These are phyloP conservation scores for Trichosporon faecale DNA, from an alignment of 1,284 basidiomycete species.

Conservation along the genomic window DNA sequence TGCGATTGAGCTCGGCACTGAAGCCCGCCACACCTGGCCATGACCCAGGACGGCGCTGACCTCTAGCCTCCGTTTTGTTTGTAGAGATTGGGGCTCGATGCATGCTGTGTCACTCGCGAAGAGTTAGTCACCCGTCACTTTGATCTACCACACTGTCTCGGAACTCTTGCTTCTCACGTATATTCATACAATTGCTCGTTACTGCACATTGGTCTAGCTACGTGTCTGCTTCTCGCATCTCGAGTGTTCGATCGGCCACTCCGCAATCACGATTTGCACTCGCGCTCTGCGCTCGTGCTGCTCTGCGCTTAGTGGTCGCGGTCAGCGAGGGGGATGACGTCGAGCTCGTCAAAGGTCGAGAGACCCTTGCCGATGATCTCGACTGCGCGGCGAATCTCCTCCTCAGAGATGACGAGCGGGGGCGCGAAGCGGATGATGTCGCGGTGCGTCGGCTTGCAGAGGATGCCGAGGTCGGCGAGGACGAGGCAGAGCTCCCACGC, in stretches of 20 bases:
- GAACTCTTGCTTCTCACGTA: not conserved
- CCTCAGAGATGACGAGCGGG: conserved; percentile 85
- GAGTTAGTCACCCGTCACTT: no score
- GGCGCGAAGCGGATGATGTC: conserved; percentile 81
- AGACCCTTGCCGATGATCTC: conserved; percentile 57
- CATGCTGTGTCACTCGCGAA: no score
- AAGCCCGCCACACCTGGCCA: no score
- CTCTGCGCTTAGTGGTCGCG: not conserved
- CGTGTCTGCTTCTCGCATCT: not conserved
- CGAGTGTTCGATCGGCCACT: not conserved
- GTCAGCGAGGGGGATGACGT: conserved; percentile 62
- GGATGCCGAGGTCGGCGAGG: conserved; percentile 75
- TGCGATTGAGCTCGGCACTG: no score
- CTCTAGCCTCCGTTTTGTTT: no score
- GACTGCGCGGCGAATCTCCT: conserved; percentile 72
- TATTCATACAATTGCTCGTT: not conserved
- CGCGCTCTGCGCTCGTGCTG: not conserved
- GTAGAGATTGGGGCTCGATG: no score
- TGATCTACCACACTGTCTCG: no score
- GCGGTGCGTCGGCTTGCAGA: conserved; percentile 88
- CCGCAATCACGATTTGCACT: not conserved
- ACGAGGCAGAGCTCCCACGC: conserved; percentile 96
- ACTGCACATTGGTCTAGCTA: not conserved
- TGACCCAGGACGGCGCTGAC: no score
- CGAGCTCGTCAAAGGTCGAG: conserved; percentile 69